Base-by-base conservation (phyloP, 192 early-diverging fungal genomes). In the Entomortierella lignicola region DNA sequence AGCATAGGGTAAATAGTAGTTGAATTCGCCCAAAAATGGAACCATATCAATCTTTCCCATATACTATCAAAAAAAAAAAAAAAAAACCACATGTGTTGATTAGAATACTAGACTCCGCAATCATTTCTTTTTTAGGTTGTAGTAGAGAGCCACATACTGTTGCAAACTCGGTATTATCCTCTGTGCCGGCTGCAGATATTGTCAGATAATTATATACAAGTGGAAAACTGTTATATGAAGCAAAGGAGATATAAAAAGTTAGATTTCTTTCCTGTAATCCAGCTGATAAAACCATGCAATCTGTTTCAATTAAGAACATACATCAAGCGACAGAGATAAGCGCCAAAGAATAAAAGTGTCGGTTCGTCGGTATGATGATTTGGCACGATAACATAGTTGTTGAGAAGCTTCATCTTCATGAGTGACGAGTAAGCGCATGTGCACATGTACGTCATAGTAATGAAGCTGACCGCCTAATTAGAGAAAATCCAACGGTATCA, bases 141-240 rank as follows among this genome's bases (percentile, higher is more conserved):
- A 7, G 60, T 31, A 37, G 29, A 55, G 30, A 26, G 25, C 23
- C 8, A 30, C 80, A 60, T 83, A 83, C 82, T 20, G 41, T 41
- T 51, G 55, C 39, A 50, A 91, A 90, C 23, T 87, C 84, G 11
- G 90, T 87, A 39, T 66, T 75, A 54, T 85, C 82, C 42, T 81
- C 80, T 57, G 82, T 82, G 10, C 66, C 63, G 48, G 77, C 70
- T n/a, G 72, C 67, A 20, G 88, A 87, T 71, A 93, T 85, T 48
- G 94, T 97, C 27, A 98, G 85, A 67, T 94, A 98, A 80, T 99
- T 99, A 84, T 98, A 98, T 68, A 95, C 97, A 41, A 99, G 86
- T 11, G 97, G 97, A 82, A 86, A 80, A 80, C 79, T 62, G 55
- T 11, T 59, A 20, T 17, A 57, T 5, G 54, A 8, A 55, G 26